Evolutionary conservation across 805 yeast species (phyloP), one percentile per base, ranked within the genome.

Genomic region (Nakazawaea ishiwadae): DNA sequence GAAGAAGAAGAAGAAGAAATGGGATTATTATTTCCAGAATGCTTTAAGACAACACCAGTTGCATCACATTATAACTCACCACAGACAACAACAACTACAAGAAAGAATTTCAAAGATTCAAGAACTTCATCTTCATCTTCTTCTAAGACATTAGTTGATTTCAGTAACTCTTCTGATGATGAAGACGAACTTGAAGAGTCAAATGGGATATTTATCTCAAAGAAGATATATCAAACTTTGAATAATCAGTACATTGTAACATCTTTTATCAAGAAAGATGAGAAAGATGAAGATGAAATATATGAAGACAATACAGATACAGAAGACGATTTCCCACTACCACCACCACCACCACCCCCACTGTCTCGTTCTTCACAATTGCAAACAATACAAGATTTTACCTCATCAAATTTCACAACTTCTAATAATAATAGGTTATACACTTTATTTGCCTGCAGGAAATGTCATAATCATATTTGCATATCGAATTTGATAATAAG

Each of bases 11-110:
- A 3, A 34, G 4, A 11, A 6, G 26, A 19, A 18, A 58, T 58
- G 63, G 63, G 63, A 9, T 48, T 58, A 19, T 50, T 57, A 21
- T 57, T 54, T 46, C 51, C 62, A 4, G 58, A 58, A 24, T 52
- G 56, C 36, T 58, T 55, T 47, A 52, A 46, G 38, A 50, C 59
- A 8, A 26, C 45, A 9, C 35, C 48, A 2, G 31, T 42, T 11
- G 16, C 18, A 17, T 27, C 16, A n/a, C 29, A 15, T 27, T 31
- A 17, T n/a, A n/a, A n/a, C n/a, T n/a, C n/a, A n/a, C n/a, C n/a
- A n/a, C n/a, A n/a, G n/a, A n/a, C n/a, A n/a, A n/a, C n/a, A n/a
- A n/a, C n/a, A n/a, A n/a, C n/a, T n/a, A 26, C 19, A 17, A 8
- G 17, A 35, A 31, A 30, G 19, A 16, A 23, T 23, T 10, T 23